These are phyloP conservation scores for Mrakiaceae sp. DNA, from an alignment of 1,284 basidiomycete species.

Conservation along the genomic window DNA sequence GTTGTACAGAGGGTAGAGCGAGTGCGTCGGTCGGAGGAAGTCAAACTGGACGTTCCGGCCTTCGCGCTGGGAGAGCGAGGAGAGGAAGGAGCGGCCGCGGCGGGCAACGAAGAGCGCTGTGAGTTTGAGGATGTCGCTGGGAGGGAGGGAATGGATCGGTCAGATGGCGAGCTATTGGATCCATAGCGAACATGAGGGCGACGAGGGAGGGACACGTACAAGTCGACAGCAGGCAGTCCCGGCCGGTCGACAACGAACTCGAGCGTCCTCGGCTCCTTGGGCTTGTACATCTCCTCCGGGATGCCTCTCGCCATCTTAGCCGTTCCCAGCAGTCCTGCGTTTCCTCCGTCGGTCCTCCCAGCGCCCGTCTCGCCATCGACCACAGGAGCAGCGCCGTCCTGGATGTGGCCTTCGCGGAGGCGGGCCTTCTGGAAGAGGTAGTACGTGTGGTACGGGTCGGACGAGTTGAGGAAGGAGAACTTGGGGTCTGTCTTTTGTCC, in stretches of 20 bases:
- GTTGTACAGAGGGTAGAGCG: slow-evolving; percentile 94
- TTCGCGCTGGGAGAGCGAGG: slow-evolving; percentile 73
- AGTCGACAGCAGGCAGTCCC: slow-evolving; percentile 75
- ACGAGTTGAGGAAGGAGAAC: slow-evolving; percentile 89
- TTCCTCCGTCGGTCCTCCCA: slow-evolving; percentile 32
- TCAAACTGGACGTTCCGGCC: slow-evolving; percentile 96
- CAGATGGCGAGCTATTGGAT: neutral
- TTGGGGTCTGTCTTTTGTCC: slow-evolving; percentile 88
- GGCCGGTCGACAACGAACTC: slow-evolving; percentile 85
- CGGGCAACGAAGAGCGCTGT: slow-evolving; percentile 94
- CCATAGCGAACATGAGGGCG: slow-evolving; percentile 5
- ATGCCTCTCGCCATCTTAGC: slow-evolving; percentile 31
- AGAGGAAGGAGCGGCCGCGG: slow-evolving; percentile 76
- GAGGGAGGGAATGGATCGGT: slow-evolving; percentile 15
- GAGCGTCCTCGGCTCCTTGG: slow-evolving; percentile 65
- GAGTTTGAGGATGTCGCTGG: slow-evolving; percentile 73
- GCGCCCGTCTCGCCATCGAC: slow-evolving; percentile 8
- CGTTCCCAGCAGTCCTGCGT: slow-evolving; percentile 29
- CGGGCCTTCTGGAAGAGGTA: slow-evolving; percentile 79
- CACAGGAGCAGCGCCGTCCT: slow-evolving; percentile 27
- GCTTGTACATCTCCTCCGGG: slow-evolving; percentile 38
- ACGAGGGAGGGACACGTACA: slow-evolving; percentile 47
- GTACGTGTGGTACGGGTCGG: slow-evolving; percentile 94
- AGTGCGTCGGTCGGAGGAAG: slow-evolving; percentile 89
- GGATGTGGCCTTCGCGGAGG: slow-evolving; percentile 48